Base-by-base conservation (phyloP, 2,329 filamentous ascomycete species). In the Monosporascus sp. region DNA sequence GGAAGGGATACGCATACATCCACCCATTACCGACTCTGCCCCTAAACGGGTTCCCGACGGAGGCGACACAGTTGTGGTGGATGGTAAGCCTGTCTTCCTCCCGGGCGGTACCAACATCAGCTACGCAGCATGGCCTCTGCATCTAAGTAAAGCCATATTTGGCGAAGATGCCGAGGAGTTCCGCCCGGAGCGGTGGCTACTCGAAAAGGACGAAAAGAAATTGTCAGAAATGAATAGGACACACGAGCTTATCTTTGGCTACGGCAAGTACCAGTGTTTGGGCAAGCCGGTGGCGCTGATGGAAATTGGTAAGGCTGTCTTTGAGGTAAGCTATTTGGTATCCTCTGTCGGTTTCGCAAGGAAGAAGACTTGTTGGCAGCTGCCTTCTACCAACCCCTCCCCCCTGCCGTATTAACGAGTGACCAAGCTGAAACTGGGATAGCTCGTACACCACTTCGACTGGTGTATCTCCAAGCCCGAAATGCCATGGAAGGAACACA, bases 1-100 rank as follows among this genome's bases (percentile, higher is more conserved):
- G 36, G 74, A 76, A 57, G 66, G 64, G 2, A 55, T 73, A 48
- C 62, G 74, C 0, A 63, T 74, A 11, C 68, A 64, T 41, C 68
- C 70, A 7, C 68, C 69, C 0, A 58, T 60, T 0, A 55, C 59
- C 9, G 60, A 59, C 36, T 51, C 59, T 6, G 50, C 65, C 3
- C 47, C 56, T 5, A 60, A 54, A 52, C 49, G 56, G n/a, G 46
- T 41, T 9, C 56, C 57, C 9, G 52, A 52, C 5, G 52, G 25
- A 17, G 57, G 57, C 2, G 57, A 60, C 15, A 47, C 39, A 1
- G 50, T 59, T 9, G 51, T 48, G 2, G 52, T 53, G 7, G 31
- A 34, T 14, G 34, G 18, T 11, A 20, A 20, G 39, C n/a, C 18
- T 9, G 14, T 42, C n/a, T 42, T 42, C 39, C 39, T 57, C 5